Evolutionary conservation across 106 monocot genomes (phyloP).

Genomic region (Agapanthus africanus): DNA sequence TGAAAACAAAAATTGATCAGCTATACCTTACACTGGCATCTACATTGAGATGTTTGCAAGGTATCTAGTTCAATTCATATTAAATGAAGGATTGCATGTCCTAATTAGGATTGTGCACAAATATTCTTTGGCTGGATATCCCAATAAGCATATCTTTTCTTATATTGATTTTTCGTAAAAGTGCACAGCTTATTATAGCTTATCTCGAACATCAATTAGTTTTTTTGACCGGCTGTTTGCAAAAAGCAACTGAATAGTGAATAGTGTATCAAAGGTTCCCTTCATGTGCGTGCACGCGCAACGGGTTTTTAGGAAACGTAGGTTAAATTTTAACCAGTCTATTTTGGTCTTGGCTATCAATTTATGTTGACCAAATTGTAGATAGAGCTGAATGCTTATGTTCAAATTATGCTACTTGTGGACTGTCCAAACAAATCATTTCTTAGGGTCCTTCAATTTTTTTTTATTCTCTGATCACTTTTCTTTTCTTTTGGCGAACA

Average conservation of each 20-base stretch:
- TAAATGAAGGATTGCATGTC: neutral
- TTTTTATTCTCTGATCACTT: neutral
- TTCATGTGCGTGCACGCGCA: too few species aligned
- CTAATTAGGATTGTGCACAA: neutral
- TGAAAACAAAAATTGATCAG: constrained; percentile 70
- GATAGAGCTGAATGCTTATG: neutral
- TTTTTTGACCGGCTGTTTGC: too few species aligned
- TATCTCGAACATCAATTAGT: too few species aligned
- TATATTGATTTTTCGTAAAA: too few species aligned
- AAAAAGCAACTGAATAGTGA: too few species aligned
- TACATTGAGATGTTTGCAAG: constrained; percentile 58
- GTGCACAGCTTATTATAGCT: too few species aligned
- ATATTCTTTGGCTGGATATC: neutral
- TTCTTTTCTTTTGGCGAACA: constrained; percentile 21
- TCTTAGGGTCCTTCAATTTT: neutral
- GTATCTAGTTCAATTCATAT: constrained; percentile 19
- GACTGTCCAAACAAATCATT: neutral
- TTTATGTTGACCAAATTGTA: neutral
- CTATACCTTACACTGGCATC: constrained; percentile 72
- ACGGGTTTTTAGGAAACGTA: too few species aligned
- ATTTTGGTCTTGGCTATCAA: neutral
- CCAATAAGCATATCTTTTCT: neutral
- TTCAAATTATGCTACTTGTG: neutral
- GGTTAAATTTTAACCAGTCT: neutral
- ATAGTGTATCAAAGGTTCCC: too few species aligned